A percentile compares a stretch with the other conserved stretches of the same genome.
phyloP scores from a whole-genome alignment of 305 asterid genomes.

The Solanum hybrid region DNA sequence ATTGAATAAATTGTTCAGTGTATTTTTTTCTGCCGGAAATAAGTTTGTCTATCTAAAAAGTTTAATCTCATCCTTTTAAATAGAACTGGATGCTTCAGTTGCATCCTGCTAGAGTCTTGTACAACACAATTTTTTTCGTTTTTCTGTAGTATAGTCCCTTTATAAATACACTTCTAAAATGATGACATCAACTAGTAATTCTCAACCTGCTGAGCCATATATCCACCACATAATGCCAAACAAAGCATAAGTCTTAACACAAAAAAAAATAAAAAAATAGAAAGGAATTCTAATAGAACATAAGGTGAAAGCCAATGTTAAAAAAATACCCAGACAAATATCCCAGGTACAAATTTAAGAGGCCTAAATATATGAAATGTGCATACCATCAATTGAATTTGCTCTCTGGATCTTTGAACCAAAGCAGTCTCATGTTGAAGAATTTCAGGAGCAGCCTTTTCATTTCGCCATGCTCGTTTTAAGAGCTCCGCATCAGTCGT shows the following conservation, averaged over 20 bases:
- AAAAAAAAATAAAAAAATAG: background rate
- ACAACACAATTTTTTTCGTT: background rate
- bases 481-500: slow-evolving; percentile 69
- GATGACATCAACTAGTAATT: background rate
- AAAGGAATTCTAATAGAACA: background rate
- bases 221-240: background rate
- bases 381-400: slow-evolving; percentile 59
- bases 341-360: background rate
- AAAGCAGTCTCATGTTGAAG: slow-evolving; percentile 54
- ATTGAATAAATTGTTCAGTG: background rate
- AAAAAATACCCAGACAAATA: background rate
- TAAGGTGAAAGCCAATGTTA: background rate
- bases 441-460: slow-evolving; percentile 95
- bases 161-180: background rate
- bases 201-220: background rate
- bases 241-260: background rate
- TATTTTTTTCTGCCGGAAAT: background rate
- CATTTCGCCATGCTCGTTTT: slow-evolving; percentile 84
- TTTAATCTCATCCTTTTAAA: background rate
- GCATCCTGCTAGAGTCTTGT: background rate
- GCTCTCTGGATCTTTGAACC: slow-evolving; percentile 57
- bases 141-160: background rate
- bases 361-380: background rate
- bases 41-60: background rate
- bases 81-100: background rate